phyloP scores from a whole-genome alignment of 2,329 filamentous ascomycete species.

The Ilyonectria sp. region DNA sequence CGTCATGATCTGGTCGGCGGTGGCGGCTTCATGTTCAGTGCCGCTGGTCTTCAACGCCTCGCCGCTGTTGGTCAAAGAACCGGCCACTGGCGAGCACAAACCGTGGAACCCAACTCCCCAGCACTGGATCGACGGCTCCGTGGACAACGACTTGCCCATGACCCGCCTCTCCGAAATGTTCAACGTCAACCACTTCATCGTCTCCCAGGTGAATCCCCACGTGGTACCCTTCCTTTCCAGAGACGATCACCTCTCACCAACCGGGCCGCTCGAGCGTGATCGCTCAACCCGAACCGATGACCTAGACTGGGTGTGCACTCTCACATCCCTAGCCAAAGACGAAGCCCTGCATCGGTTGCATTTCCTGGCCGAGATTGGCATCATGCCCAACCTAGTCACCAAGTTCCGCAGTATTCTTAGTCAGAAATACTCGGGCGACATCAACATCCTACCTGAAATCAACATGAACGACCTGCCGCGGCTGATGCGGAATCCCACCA shows the following conservation, averaged over 20 bases:
- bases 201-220: slow-evolving; percentile 96
- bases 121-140: slow-evolving; percentile 93
- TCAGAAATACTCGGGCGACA: slow-evolving; percentile 94
- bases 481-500: slow-evolving; percentile 86
- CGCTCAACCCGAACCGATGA: slow-evolving; percentile 54
- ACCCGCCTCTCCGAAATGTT: slow-evolving; percentile 93
- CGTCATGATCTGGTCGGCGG: slow-evolving; percentile 96
- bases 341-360: slow-evolving; percentile 87
- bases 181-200: slow-evolving; percentile 98
- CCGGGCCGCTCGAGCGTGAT: slow-evolving; percentile 46
- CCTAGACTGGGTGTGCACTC: slow-evolving; percentile 73
- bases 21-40: slow-evolving; percentile 95
- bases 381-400: slow-evolving; percentile 84
- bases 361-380: slow-evolving; percentile 82
- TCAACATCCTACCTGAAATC: slow-evolving; percentile 91
- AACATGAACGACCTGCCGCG: slow-evolving; percentile 80
- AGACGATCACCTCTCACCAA: slow-evolving; percentile 73
- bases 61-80: slow-evolving; percentile 87
- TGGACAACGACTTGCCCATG: slow-evolving; percentile 95
- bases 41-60: slow-evolving; percentile 88
- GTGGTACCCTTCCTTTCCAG: slow-evolving; percentile 88
- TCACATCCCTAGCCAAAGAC: slow-evolving; percentile 82
- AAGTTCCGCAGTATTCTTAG: slow-evolving; percentile 87
- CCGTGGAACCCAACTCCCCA: slow-evolving; percentile 91
- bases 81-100: slow-evolving; percentile 80